Conservation (phyloP, 2,329 filamentous ascomycete genomes). For the Neurospora crassa region DNA sequence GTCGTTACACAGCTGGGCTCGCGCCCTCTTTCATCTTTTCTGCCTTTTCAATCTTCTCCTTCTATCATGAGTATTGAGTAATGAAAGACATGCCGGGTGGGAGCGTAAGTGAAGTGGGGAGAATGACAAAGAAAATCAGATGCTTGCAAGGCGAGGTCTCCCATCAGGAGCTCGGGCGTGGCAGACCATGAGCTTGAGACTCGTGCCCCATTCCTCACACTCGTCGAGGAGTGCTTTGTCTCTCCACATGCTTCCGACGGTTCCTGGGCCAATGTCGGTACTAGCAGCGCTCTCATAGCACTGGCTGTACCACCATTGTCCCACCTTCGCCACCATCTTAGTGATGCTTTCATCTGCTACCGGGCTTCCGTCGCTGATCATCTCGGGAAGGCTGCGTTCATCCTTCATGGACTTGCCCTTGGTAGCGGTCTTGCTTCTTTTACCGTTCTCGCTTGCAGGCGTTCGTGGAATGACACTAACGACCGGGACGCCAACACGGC, state of each 20-base stretch:
- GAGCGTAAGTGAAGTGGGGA: neutral
- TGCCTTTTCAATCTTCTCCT: neutral
- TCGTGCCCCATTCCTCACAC: slow-evolving; percentile 78
- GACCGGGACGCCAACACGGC: slow-evolving; percentile 68
- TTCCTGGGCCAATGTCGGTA: slow-evolving; percentile 26
- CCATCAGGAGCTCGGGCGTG: slow-evolving; percentile 71
- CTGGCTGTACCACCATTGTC: slow-evolving; percentile 90
- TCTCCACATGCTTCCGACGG: slow-evolving; percentile 62
- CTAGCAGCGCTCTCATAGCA: slow-evolving; percentile 72
- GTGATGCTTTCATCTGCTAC: slow-evolving; percentile 77
- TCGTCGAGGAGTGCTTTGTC: slow-evolving; percentile 68
- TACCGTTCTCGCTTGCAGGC: slow-evolving; percentile 15
- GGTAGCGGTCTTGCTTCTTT: slow-evolving; percentile 7
- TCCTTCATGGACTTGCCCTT: slow-evolving; percentile 29
- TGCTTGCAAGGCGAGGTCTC: slow-evolving; percentile 33
- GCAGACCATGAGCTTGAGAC: slow-evolving; percentile 82
- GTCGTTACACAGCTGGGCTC: neutral
- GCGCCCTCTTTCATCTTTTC: neutral
- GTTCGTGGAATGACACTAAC: slow-evolving; percentile 39
- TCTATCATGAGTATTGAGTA: neutral
- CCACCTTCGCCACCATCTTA: slow-evolving; percentile 84
- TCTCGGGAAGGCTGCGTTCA: slow-evolving; percentile 54
- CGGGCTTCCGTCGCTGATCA: slow-evolving; percentile 61
- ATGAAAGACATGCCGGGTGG: neutral
- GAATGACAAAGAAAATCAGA: slow-evolving; percentile 27